phyloP scores from a whole-genome alignment of 2,329 filamentous ascomycete species.

The Blastomyces silverae region DNA sequence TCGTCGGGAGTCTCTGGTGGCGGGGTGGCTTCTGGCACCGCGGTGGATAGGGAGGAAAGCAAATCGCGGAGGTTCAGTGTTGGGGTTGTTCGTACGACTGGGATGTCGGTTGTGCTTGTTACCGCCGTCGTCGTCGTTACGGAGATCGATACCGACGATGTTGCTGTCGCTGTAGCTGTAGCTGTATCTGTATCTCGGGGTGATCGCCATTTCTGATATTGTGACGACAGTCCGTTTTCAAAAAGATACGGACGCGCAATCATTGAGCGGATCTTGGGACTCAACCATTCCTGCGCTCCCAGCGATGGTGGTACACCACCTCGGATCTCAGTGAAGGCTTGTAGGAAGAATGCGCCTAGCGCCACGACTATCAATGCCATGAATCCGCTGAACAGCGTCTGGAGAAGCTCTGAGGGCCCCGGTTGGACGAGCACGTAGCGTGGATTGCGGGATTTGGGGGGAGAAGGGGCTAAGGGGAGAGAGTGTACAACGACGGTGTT shows the following conservation, averaged over 20 bases:
- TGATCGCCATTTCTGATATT: constrained; percentile 21
- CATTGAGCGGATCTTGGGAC: constrained; percentile 42
- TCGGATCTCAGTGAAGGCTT: constrained; percentile 55
- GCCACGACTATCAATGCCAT: constrained; percentile 57
- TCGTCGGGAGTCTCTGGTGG: constrained; percentile 25
- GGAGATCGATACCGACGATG: background rate
- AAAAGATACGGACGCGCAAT: constrained; percentile 38
- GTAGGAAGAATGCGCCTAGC: constrained; percentile 56
- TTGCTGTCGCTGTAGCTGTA: constrained; percentile 17
- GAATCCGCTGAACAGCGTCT: constrained; percentile 51
- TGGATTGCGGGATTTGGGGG: constrained; percentile 42
- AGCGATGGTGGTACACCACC: constrained; percentile 53
- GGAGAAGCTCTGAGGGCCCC: constrained; percentile 46
- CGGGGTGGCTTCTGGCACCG: constrained; percentile 23
- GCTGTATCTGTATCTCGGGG: constrained; percentile 17
- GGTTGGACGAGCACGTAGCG: constrained; percentile 66
- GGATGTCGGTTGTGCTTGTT: background rate
- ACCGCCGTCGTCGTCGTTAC: background rate
- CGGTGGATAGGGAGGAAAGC: constrained; percentile 25
- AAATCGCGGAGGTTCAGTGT: constrained; percentile 26
- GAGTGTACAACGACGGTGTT: constrained; percentile 75
- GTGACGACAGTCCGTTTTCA: constrained; percentile 22
- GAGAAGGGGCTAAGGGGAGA: constrained; percentile 56
- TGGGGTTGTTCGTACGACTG: constrained; percentile 15
- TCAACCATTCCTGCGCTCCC: constrained; percentile 52